Conservation (phyloP, 805 yeast genomes). For the Sungouiella blattae region DNA sequence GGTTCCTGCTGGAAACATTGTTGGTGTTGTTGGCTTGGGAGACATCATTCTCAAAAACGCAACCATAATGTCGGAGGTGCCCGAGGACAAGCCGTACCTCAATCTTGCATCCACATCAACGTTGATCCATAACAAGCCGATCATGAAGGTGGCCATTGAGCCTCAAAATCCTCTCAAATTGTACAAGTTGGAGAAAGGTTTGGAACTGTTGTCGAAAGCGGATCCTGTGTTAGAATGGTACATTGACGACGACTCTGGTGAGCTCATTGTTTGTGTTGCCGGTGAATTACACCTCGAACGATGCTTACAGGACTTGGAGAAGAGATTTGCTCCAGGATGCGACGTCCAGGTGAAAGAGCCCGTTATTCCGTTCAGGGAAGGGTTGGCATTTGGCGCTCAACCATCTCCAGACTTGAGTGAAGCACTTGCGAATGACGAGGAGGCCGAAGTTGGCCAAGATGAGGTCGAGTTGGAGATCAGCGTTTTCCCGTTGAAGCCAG, state of each 20-base stretch:
- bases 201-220: slow-evolving; percentile 74
- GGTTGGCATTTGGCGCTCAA: slow-evolving; percentile 53
- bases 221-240: slow-evolving; percentile 93
- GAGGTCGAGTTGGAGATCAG: slow-evolving; percentile 49
- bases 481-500: slow-evolving; percentile 55
- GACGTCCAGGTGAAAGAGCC: slow-evolving; percentile 87
- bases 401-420: slow-evolving; percentile 5
- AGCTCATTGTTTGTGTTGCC: slow-evolving; percentile 88
- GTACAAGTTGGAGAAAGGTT: slow-evolving; percentile 71
- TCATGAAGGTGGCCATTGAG: slow-evolving; percentile 92
- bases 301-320: slow-evolving; percentile 85
- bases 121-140: slow-evolving; percentile 69
- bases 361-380: slow-evolving; percentile 90
- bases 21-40: slow-evolving; percentile 89
- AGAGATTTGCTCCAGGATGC: slow-evolving; percentile 81
- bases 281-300: slow-evolving; percentile 96
- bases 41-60: slow-evolving; percentile 83
- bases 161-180: slow-evolving; percentile 84
- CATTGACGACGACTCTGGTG: slow-evolving; percentile 82
- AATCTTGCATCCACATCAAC: slow-evolving; percentile 50
- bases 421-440: slow-evolving; percentile 15
- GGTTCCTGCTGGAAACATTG: slow-evolving; percentile 94
- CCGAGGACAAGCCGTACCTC: slow-evolving; percentile 75
- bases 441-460: slow-evolving; percentile 12
- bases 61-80: slow-evolving; percentile 57